Evolutionary conservation across 1,139 yeast genomes (phyloP).

Genomic region (Candida anutae): DNA sequence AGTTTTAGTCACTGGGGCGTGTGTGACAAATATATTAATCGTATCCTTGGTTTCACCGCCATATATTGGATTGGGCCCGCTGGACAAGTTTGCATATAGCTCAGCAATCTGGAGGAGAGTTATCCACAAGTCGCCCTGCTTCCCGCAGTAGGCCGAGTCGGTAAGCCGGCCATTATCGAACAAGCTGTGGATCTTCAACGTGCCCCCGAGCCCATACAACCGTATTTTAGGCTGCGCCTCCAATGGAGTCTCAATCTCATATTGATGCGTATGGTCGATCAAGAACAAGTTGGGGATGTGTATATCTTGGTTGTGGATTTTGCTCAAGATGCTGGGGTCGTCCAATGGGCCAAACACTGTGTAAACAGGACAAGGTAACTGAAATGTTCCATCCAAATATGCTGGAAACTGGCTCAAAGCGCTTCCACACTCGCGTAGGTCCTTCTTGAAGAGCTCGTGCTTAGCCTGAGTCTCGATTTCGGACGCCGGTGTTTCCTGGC

Average conservation of each 20-base stretch:
- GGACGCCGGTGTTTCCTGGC: constrained; percentile 1
- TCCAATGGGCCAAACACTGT: constrained; percentile 72
- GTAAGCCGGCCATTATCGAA: constrained; percentile 55
- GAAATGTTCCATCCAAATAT: constrained; percentile 40
- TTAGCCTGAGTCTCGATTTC: neutral
- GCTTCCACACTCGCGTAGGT: constrained; percentile 14
- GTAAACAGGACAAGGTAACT: constrained; percentile 59
- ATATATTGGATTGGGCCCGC: too few species aligned
- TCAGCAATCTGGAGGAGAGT: constrained; percentile 66
- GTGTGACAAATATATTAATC: constrained; percentile 57
- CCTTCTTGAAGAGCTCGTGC: constrained; percentile 2
- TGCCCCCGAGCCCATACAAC: constrained; percentile 67
- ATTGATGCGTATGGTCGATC: constrained; percentile 49
- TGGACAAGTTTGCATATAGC: constrained; percentile 21
- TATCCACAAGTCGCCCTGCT: constrained; percentile 71
- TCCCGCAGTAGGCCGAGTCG: constrained; percentile 34
- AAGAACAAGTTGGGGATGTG: constrained; percentile 49
- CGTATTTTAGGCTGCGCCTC: constrained; percentile 40
- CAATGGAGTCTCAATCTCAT: constrained; percentile 27
- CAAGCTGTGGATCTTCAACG: constrained; percentile 56
- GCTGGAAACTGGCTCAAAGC: constrained; percentile 48
- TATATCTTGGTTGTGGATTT: constrained; percentile 48
- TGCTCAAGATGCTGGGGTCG: constrained; percentile 58
- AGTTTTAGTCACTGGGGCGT: constrained; percentile 58
- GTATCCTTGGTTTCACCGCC: constrained; percentile 19